Evolutionary conservation across 768 basidiomycete species (phyloP), one percentile per base, ranked within the genome.

Genomic region (Mycena maculata): DNA sequence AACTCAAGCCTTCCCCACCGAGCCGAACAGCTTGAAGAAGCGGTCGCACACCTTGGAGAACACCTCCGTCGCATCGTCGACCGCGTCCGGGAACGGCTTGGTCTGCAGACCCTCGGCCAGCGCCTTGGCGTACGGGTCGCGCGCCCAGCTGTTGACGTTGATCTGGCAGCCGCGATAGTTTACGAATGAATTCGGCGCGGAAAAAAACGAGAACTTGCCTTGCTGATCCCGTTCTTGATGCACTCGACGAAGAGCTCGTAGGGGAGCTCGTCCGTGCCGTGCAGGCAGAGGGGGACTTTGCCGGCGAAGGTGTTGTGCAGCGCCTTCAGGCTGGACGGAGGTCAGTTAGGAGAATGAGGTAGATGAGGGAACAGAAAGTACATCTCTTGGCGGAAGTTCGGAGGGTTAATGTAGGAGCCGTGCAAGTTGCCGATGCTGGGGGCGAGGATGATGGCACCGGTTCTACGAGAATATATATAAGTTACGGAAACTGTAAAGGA

Each of bases 401-500:
- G 83, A 20, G 83, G 81, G 41, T 79, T 81, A 60, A 84, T 66
- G 62, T 84, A 85, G 25, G 78, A 79, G 13, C 84, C 83, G 58
- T 85, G 84, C 4, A 85, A 72, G 58, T 85, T 85, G 3, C 84
- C 84, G 52, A 85, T 84, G 60, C 83, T 83, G 4, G 84, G 84
- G 13, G 84, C 83, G 27, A 85, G 75, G 42, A 85, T 81, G 44
- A 78, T 75, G 7, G 84, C 83, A 18, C 84, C 82, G 13, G 82
- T 83, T 33, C 84, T 84, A 54, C 33, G 13, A 38, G 13, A 1
- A 69, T 16, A 16, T n/a, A 13, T 7, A 45, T 65, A 10, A 18
- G 27, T 54, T 22, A 15, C 16, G 50, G 30, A 5, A 44, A 33
- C 10, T 6, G 25, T 42, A 23, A 41, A 39, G 27, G 39, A 54